Evolutionary conservation across 2,329 filamentous ascomycete species (phyloP).

Genomic region (Monosporascus cannonballus): DNA sequence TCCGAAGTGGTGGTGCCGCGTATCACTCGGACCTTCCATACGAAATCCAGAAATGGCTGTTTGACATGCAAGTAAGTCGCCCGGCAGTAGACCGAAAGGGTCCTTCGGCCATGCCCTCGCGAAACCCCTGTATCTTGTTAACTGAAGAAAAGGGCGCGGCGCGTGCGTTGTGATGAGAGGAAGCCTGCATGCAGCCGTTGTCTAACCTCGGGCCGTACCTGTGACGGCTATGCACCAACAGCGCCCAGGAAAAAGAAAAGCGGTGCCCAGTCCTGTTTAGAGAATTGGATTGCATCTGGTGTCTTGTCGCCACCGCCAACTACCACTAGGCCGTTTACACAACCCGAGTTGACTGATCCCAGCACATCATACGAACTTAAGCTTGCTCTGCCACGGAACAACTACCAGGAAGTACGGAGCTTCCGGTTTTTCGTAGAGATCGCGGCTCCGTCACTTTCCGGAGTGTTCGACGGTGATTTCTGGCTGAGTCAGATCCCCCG

Average conservation of each 20-base stretch:
- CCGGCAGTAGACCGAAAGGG: too few species aligned
- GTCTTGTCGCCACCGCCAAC: not conserved
- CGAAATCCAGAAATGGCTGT: slow-evolving; percentile 12
- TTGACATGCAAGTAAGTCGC: slow-evolving; percentile 12
- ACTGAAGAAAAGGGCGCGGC: slow-evolving; percentile 1
- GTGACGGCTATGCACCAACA: slow-evolving; percentile 6
- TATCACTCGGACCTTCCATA: not conserved
- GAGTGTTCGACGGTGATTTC: slow-evolving; percentile 14
- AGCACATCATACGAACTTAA: not conserved
- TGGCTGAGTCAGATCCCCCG: slow-evolving; percentile 11
- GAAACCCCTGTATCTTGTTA: not conserved
- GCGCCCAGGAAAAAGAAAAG: not conserved
- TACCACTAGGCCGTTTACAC: not conserved
- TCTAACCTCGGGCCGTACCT: slow-evolving; percentile 6
- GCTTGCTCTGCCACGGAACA: slow-evolving; percentile 2
- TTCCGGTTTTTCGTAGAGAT: slow-evolving; percentile 12
- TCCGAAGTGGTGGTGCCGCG: not conserved
- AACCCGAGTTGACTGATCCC: not conserved
- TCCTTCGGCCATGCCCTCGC: not conserved
- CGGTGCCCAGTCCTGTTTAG: not conserved
- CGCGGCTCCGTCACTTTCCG: slow-evolving; percentile 9
- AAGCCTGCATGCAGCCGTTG: slow-evolving; percentile 11
- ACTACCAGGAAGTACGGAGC: slow-evolving; percentile 6
- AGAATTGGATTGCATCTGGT: not conserved
- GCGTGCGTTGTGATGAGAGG: slow-evolving; percentile 12